Conservation (phyloP, 75 land plant species). For the Selaginella tamariscina region DNA sequence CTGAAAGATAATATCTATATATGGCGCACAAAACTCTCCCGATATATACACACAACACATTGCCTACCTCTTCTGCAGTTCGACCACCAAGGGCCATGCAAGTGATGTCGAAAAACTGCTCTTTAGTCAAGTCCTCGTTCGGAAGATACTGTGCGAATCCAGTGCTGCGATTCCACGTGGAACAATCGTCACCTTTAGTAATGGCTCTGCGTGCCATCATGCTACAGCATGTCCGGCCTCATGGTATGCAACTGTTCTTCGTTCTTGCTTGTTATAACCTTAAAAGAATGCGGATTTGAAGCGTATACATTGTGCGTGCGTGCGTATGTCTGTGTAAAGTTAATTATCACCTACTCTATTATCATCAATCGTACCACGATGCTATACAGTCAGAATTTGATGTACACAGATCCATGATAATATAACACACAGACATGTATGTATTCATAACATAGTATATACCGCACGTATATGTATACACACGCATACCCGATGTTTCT, state of each 20-base stretch:
- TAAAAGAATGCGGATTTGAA: too few species aligned
- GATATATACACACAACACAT: too few species aligned
- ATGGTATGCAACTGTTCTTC: slow-evolving; percentile 92
- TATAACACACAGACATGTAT: not conserved
- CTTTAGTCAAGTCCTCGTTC: slow-evolving; percentile 93
- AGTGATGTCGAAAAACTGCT: slow-evolving; percentile 91
- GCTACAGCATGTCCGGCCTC: slow-evolving; percentile 98
- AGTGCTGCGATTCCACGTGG: slow-evolving; percentile 97
- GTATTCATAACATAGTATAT: too few species aligned
- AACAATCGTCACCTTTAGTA: slow-evolving; percentile 89
- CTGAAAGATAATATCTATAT: too few species aligned
- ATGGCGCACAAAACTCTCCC: too few species aligned
- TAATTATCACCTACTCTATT: too few species aligned
- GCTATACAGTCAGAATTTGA: not conserved
- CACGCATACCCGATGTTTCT: slow-evolving; percentile 66
- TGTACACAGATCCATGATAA: not conserved
- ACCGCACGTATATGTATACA: too few species aligned
- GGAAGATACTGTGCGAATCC: slow-evolving; percentile 96
- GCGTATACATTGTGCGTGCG: too few species aligned
- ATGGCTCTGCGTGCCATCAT: slow-evolving; percentile 92
- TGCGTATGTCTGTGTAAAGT: too few species aligned
- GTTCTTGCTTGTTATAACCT: slow-evolving; percentile 89
- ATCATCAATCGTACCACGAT: too few species aligned
- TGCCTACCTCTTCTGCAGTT: slow-evolving; percentile 80
- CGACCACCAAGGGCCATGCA: slow-evolving; percentile 98